Evolutionary conservation across 305 asterid species (phyloP).

Genomic region (Fraxinus baroniana): DNA sequence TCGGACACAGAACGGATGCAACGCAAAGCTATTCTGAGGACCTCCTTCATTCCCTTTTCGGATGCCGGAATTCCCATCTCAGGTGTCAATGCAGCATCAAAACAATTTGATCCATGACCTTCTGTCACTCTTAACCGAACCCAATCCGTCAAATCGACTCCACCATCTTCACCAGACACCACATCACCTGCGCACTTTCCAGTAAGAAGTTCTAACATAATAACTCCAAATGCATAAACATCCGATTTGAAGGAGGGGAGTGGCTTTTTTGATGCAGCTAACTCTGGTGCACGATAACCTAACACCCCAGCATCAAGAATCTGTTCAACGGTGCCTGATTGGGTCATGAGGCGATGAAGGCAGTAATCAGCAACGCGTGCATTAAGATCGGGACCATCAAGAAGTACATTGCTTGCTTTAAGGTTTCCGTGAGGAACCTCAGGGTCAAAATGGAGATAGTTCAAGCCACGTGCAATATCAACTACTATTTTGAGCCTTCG

Average conservation of each 20-base stretch:
- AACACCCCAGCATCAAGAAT: constrained; percentile 92
- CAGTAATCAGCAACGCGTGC: constrained; percentile 90
- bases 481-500: constrained; percentile 92
- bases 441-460: constrained; percentile 98
- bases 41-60: constrained; percentile 87
- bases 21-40: constrained; percentile 76
- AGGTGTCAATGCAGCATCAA: constrained; percentile 54
- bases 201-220: constrained; percentile 71
- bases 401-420: constrained; percentile 73
- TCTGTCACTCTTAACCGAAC: constrained; percentile 86
- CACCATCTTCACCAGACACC: constrained; percentile 83
- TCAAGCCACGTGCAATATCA: constrained; percentile 94
- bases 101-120: constrained; percentile 72
- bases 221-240: constrained; percentile 87
- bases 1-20: constrained; percentile 83
- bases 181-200: constrained; percentile 98
- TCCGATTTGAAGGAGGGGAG: constrained; percentile 92
- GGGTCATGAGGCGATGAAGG: constrained; percentile 96
- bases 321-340: constrained; percentile 86
- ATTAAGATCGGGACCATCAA: constrained; percentile 81
- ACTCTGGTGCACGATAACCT: constrained; percentile 96
- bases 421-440: constrained; percentile 98
- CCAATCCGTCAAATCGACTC: constrained; percentile 89
- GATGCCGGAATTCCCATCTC: constrained; percentile 60
- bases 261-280: constrained; percentile 81